phyloP scores from a whole-genome alignment of 345 rosid genomes.

The Luvunga scandens region DNA sequence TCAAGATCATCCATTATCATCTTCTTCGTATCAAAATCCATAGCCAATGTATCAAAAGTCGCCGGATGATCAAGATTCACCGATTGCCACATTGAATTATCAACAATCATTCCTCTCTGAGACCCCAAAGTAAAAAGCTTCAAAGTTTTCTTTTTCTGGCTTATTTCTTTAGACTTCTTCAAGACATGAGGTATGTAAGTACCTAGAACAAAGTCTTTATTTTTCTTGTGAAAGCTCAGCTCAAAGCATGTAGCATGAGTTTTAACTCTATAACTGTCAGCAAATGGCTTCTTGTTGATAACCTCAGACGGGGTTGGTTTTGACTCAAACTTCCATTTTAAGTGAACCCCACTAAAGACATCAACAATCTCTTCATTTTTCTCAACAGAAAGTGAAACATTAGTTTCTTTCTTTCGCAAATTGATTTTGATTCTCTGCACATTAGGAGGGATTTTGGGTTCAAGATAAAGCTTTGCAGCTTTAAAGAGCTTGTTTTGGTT shows the following conservation, averaged over 20 bases:
- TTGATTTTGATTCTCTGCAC: too few relatives aligned
- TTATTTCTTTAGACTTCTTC: constrained; percentile 13
- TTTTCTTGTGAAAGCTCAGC: constrained; percentile 32
- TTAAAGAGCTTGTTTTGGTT: not conserved
- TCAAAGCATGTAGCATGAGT: constrained; percentile 7
- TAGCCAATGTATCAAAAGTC: constrained; percentile 28
- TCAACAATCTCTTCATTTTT: constrained; percentile 18
- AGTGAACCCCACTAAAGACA: constrained; percentile 15
- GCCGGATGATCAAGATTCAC: constrained; percentile 35
- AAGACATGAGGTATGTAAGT: constrained; percentile 22
- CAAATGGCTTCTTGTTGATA: too few relatives aligned
- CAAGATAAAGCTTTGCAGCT: constrained; percentile 35
- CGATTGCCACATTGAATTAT: constrained; percentile 21
- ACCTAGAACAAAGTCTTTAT: constrained; percentile 22
- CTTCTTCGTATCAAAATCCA: constrained; percentile 27
- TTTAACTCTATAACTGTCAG: not conserved
- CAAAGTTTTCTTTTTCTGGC: constrained; percentile 21
- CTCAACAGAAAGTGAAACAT: constrained; percentile 17
- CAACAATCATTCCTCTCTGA: not conserved
- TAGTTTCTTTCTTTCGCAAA: not conserved
- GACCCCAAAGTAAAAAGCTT: constrained; percentile 26
- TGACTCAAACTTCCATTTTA: constrained; percentile 27
- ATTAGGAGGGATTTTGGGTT: constrained; percentile 17
- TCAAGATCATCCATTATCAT: constrained; percentile 32
- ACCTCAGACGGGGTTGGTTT: not conserved